Percentiles rank a stretch among this genome's conserved stretches.
phyloP scores from a whole-genome alignment of 2,329 filamentous ascomycete genomes.

The Stachybotrys echinatus region DNA sequence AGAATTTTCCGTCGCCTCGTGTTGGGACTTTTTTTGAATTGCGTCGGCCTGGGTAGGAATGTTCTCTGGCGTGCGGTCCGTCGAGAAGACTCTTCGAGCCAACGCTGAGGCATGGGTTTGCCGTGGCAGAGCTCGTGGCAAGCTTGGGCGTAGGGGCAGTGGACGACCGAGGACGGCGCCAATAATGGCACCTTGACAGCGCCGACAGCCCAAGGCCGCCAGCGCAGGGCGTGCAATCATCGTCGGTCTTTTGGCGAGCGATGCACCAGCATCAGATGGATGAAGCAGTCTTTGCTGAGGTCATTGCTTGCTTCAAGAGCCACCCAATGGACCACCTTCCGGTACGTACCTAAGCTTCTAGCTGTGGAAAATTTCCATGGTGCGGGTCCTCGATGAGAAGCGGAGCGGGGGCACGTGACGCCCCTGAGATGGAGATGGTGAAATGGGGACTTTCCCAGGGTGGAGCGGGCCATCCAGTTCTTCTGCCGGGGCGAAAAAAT shows the following conservation, averaged over 20 bases:
- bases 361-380: too few relatives aligned
- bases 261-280: conserved; percentile 1
- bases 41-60: conserved; percentile 7
- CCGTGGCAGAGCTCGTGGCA: conserved; percentile 7
- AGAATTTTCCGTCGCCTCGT: conserved; percentile 9
- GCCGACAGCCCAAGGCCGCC: conserved; percentile 21
- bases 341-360: too few relatives aligned
- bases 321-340: background rate
- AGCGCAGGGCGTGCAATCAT: conserved; percentile 25
- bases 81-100: conserved; percentile 15
- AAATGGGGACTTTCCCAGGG: background rate
- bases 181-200: conserved; percentile 22
- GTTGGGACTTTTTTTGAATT: background rate
- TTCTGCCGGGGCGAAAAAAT: conserved; percentile 6
- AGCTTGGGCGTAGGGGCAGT: conserved; percentile 14
- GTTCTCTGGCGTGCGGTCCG: background rate
- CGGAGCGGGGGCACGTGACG: background rate
- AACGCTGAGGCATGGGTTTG: conserved; percentile 1
- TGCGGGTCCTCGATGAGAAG: background rate
- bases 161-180: conserved; percentile 19
- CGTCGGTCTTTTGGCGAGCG: background rate
- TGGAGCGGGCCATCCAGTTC: background rate
- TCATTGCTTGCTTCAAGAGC: background rate
- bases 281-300: background rate
- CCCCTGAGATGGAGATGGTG: conserved; percentile 1